Base-by-base conservation (phyloP, 306 rosid genomes). In the Mimosa bimucronata region DNA sequence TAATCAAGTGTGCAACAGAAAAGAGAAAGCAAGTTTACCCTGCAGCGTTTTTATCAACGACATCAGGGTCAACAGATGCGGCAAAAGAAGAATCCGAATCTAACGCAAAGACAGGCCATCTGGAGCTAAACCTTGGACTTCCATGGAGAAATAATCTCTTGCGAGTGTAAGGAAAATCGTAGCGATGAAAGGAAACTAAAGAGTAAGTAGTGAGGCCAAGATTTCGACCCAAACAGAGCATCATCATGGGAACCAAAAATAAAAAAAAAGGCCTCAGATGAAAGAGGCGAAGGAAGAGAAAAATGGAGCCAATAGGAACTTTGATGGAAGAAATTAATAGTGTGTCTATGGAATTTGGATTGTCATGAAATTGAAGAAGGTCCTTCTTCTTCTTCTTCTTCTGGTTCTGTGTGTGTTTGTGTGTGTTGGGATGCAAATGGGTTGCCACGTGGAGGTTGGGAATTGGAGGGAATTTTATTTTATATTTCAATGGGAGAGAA, bases 71-170 rank as follows among this genome's bases (percentile, higher is more conserved):
- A 5, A 88, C 6, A 26, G 98, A 85, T 0, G 94, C 65, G 29
- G 94, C 86, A 71, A 85, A 91, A 76, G 91, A 86, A 68, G 89
- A 81, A 3, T 87, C 88, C 0, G 94, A 73, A 1, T 92, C 97
- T 18, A 90, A 85, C 9, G 93, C 91, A 89, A 76, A 82, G 21
- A 84, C 48, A 15, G 87, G 86, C 88, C 89, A 85, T 73, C 76
- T 89, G 10, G 79, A 80, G 76, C 68, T 67, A 44, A 77, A 52
- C 62, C 44, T 67, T 60, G 14, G 82, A 53, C 66, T 75, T 50
- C 68, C 77, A 73, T 46, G 34, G 48, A 40, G 60, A 57, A 34
- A 34, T 6, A 85, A 77, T 76, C 80, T 77, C 80, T 66, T 82
- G 78, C 67, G 18, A 16, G 71, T 41, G 74, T 41, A 66, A 26